Base-by-base conservation (phyloP, 2,329 filamentous ascomycete species). In the Fusarium euwallaceae region DNA sequence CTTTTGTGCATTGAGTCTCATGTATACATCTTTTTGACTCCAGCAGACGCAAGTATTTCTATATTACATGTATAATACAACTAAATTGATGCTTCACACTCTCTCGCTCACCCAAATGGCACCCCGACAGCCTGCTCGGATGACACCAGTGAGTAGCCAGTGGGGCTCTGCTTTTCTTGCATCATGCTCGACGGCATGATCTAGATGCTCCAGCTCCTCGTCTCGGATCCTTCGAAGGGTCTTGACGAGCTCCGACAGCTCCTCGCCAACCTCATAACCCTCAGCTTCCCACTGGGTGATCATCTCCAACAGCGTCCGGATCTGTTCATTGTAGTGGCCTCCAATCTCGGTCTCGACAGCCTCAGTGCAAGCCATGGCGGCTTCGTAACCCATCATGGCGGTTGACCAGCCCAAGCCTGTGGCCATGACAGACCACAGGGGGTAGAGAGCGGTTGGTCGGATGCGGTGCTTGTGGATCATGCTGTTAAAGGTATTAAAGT, bases 271-370 rank as follows among this genome's bases (percentile, higher is more conserved):
- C 55, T 94, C 93, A 81, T 97, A 95, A 1, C 95, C 95, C 59
- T 92, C 88, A 10, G 86, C 87, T 83, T 96, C 90, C 87, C 95
- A 94, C 74, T 92, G 89, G 9, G 89, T 87, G 67, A 94, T 90
- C 92, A 97, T 98, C 72, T 93, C 92, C 43, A 98, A 83, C 77
- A 99, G 85, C 63, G 90, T 89, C 29, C 94, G 87, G 48, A 99
- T 95, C 85, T 99, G 97, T 74, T 92, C 91, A 81, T 98, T 98
- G 83, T 99, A 99, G 84, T 99, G 97, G 32, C 91, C 91, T 3
- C 97, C 97, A 73, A 99, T 99, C 86, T 98, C 97, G 8, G 96
- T 99, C 87, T 99, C 97, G 2, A 99, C 96, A 1, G 97, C 97
- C 84, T 99, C 97, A 1, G 97, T 98, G 82, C 97, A 99, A 14